Evolutionary conservation across 2,329 filamentous ascomycete species (phyloP).

Genomic region (Talaromyces piceae): DNA sequence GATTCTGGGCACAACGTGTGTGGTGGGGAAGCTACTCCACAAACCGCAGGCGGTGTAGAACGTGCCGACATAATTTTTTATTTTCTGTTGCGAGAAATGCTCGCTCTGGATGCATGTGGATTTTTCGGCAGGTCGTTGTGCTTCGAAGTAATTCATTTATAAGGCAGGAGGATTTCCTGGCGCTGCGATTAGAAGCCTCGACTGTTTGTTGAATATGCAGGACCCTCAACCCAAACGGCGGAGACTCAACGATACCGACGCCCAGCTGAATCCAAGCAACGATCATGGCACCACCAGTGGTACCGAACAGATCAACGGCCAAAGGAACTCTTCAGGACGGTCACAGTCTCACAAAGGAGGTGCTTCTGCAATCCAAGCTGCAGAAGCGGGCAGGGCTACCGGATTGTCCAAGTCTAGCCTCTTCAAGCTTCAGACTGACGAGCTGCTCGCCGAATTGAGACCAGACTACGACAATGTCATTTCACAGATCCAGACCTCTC

Average conservation of each 20-base stretch:
- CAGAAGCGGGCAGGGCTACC: constrained; percentile 32
- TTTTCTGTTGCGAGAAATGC: neutral
- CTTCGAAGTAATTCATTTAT: neutral
- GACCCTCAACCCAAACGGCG: constrained; percentile 8
- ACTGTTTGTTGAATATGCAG: constrained; percentile 1
- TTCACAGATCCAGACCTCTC: constrained; percentile 44
- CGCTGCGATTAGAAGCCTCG: neutral
- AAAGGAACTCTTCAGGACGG: constrained; percentile 12
- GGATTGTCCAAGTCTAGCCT: constrained; percentile 59
- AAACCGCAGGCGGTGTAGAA: neutral
- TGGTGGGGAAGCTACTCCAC: neutral
- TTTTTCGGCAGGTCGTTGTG: neutral
- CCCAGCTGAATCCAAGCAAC: neutral
- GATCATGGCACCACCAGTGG: neutral
- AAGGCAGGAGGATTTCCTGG: neutral
- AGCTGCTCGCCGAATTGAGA: constrained; percentile 51
- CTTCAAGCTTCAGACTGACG: constrained; percentile 61
- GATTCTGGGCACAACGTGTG: neutral
- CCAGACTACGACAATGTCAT: constrained; percentile 53
- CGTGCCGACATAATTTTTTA: neutral
- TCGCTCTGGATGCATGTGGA: neutral
- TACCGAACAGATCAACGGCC: neutral
- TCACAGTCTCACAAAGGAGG: neutral
- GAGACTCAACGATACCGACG: constrained; percentile 8
- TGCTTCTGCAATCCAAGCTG: constrained; percentile 16